Conservation (phyloP, 1,284 basidiomycete species). For the Quambalaria eucalypti region DNA sequence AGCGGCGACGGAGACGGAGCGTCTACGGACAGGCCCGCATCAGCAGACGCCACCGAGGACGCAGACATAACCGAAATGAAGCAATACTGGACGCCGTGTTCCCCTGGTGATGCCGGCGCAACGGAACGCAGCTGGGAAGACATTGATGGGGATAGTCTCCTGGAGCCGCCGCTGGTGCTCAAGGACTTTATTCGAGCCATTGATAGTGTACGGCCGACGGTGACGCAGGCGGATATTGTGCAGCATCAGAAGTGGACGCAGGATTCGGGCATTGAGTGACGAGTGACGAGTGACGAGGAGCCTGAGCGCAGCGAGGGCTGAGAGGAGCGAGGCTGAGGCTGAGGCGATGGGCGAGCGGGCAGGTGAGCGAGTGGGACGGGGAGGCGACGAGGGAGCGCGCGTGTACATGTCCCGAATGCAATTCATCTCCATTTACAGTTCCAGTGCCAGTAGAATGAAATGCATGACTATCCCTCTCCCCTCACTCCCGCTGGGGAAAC, state of each 20-base stretch:
- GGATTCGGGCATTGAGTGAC: neutral
- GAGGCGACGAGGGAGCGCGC: no score
- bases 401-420: no score
- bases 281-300: no score
- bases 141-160: conserved; percentile 76
- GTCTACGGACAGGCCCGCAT: conserved; percentile 6
- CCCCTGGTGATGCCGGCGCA: conserved; percentile 78
- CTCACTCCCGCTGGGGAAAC: no score
- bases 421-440: no score
- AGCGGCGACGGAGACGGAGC: conserved; percentile 14
- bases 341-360: no score
- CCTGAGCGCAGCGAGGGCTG: no score
- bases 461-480: no score
- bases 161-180: conserved; percentile 53
- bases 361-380: no score
- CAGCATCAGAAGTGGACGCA: conserved; percentile 2
- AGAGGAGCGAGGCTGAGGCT: no score
- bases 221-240: conserved; percentile 72
- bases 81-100: conserved; percentile 71
- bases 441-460: no score
- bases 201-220: conserved; percentile 74
- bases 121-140: conserved; percentile 89
- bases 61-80: conserved; percentile 50
- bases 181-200: conserved; percentile 81
- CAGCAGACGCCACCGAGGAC: conserved; percentile 34